Conservation (phyloP, 2,329 filamentous ascomycete species). For the Cladorrhinum sp. region DNA sequence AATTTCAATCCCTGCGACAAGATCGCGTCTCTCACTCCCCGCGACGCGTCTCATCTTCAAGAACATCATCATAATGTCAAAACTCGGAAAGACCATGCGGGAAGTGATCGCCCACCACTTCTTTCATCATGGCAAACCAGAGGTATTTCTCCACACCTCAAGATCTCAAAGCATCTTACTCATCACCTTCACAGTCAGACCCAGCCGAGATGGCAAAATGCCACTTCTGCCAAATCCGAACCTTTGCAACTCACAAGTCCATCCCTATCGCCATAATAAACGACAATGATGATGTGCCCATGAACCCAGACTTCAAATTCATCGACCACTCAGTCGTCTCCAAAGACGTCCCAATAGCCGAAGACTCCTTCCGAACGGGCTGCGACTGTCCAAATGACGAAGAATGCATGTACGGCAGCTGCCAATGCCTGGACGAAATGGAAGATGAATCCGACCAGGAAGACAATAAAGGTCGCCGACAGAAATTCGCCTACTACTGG, state of each 20-base stretch:
- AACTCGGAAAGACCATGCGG: conserved; percentile 16
- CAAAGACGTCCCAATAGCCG: conserved; percentile 57
- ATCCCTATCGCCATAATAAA: conserved; percentile 65
- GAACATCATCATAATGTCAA: background rate
- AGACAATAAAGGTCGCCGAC: conserved; percentile 37
- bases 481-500: conserved; percentile 62
- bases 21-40: conserved; percentile 11
- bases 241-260: conserved; percentile 46
- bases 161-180: background rate
- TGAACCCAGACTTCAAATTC: conserved; percentile 65
- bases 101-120: conserved; percentile 39
- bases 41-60: conserved; percentile 5
- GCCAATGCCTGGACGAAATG: conserved; percentile 61
- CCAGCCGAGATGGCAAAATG: conserved; percentile 42
- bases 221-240: conserved; percentile 60
- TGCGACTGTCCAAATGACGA: conserved; percentile 62
- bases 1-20: conserved; percentile 3
- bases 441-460: conserved; percentile 56
- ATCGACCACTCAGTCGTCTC: conserved; percentile 60
- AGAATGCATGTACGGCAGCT: conserved; percentile 65
- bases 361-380: conserved; percentile 62
- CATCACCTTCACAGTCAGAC: conserved; percentile 29
- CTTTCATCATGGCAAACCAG: conserved; percentile 42
- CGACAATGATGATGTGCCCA: conserved; percentile 48
- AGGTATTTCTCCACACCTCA: conserved; percentile 12